Conservation (phyloP, 495 filamentous ascomycete genomes). For the Copromyces sp. region DNA sequence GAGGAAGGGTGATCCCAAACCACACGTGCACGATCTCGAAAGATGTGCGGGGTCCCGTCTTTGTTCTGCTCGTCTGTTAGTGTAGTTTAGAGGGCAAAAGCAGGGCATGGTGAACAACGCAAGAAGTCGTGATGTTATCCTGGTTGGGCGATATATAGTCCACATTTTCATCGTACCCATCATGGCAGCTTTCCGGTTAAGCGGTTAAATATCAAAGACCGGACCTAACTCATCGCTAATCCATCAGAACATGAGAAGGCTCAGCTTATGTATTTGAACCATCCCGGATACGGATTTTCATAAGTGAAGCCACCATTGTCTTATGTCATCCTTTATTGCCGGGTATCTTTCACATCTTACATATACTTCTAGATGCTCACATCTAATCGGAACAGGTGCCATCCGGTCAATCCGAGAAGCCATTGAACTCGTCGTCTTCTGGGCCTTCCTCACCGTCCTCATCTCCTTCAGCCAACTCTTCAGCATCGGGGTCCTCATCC, state of each 20-base stretch:
- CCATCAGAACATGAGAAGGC: not conserved
- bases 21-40: not conserved
- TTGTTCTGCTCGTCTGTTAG: not conserved
- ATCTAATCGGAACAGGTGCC: constrained; percentile 34
- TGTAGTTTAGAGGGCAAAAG: not conserved
- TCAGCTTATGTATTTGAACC: not conserved
- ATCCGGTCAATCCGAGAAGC: constrained; percentile 31
- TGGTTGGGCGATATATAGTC: not conserved
- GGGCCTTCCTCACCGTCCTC: constrained; percentile 24
- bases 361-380: not conserved
- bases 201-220: not conserved
- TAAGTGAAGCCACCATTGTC: not conserved
- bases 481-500: constrained; percentile 24
- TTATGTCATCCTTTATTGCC: not conserved
- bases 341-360: not conserved
- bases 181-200: not conserved
- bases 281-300: not conserved
- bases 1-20: not conserved
- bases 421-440: constrained; percentile 37
- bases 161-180: not conserved
- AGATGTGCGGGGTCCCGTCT: not conserved
- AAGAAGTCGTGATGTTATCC: not conserved
- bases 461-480: constrained; percentile 14
- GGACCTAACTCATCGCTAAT: not conserved
- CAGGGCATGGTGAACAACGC: not conserved